A percentile compares a stretch with the other conserved stretches of the same genome.
Conservation (phyloP, 768 basidiomycete species). For the Termitomyces sp. region DNA sequence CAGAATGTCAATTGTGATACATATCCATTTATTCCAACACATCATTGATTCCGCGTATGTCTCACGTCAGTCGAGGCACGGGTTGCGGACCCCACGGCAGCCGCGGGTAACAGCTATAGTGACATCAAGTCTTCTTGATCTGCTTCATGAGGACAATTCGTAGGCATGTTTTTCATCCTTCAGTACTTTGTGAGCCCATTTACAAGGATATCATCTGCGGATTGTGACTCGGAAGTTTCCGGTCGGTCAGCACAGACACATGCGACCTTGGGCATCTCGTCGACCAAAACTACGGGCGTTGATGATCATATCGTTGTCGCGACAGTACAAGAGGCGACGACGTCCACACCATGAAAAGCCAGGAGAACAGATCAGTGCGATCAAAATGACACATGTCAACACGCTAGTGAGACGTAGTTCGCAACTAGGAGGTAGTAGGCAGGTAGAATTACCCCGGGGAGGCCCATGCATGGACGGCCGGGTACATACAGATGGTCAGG, state of each 20-base stretch:
- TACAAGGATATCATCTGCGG: conserved; percentile 24
- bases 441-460: no score
- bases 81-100: conserved; percentile 23
- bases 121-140: conserved; percentile 1
- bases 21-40: not conserved
- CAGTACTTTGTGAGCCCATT: conserved; percentile 41
- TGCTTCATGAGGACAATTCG: not conserved
- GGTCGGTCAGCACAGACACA: conserved; percentile 28
- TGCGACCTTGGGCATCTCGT: conserved; percentile 14
- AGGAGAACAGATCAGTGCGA: no score
- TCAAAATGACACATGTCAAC: no score
- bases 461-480: no score
- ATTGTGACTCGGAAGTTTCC: conserved; percentile 3
- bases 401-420: no score
- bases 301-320: not conserved
- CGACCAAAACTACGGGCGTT: not conserved
- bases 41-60: not conserved
- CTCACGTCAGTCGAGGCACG: conserved; percentile 19
- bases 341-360: conserved; percentile 63
- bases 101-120: conserved; percentile 4
- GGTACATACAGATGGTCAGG: no score
- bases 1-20: not conserved
- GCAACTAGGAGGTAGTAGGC: no score
- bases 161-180: conserved; percentile 41
- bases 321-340: conserved; percentile 15